Evolutionary conservation across 371 early-diverging fungal species (phyloP).

Genomic region (Apophysomyces elegans): DNA sequence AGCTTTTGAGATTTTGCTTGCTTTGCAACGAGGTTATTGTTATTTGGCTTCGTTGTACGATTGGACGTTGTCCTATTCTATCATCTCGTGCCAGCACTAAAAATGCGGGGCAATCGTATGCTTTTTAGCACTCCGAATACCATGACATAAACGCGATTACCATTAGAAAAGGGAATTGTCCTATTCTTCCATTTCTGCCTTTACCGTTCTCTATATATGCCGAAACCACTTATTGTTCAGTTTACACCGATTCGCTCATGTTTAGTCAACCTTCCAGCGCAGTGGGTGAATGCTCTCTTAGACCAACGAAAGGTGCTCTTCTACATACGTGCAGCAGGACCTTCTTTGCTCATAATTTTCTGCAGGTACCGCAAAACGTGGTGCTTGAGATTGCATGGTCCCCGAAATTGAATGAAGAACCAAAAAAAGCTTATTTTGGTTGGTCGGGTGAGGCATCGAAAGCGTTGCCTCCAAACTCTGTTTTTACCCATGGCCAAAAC

Average conservation of each 20-base stretch:
- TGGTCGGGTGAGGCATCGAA: conserved; percentile 74
- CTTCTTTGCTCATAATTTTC: neutral
- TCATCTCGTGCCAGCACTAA: too few relatives aligned
- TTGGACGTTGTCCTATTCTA: too few relatives aligned
- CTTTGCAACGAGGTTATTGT: too few relatives aligned
- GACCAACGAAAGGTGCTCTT: conserved; percentile 66
- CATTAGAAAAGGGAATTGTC: neutral
- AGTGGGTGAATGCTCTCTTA: conserved; percentile 68
- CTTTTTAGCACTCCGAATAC: conserved; percentile 13
- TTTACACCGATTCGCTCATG: conserved; percentile 65
- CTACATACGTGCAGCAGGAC: conserved; percentile 28
- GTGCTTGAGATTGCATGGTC: conserved; percentile 64
- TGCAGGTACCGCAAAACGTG: conserved; percentile 64
- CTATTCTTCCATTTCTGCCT: conserved; percentile 3
- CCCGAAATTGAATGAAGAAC: conserved; percentile 16
- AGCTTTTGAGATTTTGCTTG: too few relatives aligned
- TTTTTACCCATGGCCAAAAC: conserved; percentile 45
- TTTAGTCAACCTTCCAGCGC: conserved; percentile 66
- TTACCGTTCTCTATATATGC: conserved; percentile 36
- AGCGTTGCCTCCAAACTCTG: conserved; percentile 40
- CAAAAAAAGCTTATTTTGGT: conserved; percentile 60
- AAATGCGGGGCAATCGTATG: neutral
- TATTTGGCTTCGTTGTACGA: too few relatives aligned
- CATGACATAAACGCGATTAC: conserved; percentile 15
- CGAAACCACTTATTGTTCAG: conserved; percentile 59